Conservation (phyloP, 805 yeast species). For the Candida pseudoglaebosa region DNA sequence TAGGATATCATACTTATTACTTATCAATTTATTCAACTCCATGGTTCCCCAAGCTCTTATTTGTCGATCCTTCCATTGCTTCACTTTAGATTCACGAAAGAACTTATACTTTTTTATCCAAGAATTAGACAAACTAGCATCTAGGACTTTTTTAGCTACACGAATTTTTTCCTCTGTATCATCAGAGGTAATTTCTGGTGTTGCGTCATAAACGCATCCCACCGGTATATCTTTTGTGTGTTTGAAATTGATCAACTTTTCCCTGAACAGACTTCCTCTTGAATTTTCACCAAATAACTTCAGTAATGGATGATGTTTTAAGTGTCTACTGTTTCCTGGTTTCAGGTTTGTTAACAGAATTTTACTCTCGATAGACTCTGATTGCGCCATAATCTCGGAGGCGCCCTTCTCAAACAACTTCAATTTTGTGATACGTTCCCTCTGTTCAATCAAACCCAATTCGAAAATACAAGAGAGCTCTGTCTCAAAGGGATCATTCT, state of each 20-base stretch:
- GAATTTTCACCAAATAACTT: not conserved
- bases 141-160: constrained; percentile 22
- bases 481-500: constrained; percentile 87
- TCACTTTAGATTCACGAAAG: constrained; percentile 20
- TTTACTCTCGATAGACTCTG: constrained; percentile 13
- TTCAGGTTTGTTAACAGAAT: constrained; percentile 6
- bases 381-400: constrained; percentile 12
- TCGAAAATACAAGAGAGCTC: constrained; percentile 62
- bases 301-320: constrained; percentile 4
- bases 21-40: constrained; percentile 23
- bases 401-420: constrained; percentile 31
- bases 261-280: constrained; percentile 5
- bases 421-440: constrained; percentile 49
- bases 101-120: constrained; percentile 32
- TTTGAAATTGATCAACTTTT: constrained; percentile 7
- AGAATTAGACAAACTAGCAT: constrained; percentile 24
- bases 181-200: constrained; percentile 9
- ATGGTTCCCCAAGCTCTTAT: constrained; percentile 34
- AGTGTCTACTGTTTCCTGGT: not conserved
- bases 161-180: constrained; percentile 25
- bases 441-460: constrained; percentile 65
- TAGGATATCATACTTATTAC: constrained; percentile 32
- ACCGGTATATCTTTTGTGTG: not conserved
- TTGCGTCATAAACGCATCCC: constrained; percentile 1
- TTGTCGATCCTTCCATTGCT: constrained; percentile 23